Base-by-base conservation (phyloP, 2,329 filamentous ascomycete genomes). In the Beauveria scarabaeidicola region DNA sequence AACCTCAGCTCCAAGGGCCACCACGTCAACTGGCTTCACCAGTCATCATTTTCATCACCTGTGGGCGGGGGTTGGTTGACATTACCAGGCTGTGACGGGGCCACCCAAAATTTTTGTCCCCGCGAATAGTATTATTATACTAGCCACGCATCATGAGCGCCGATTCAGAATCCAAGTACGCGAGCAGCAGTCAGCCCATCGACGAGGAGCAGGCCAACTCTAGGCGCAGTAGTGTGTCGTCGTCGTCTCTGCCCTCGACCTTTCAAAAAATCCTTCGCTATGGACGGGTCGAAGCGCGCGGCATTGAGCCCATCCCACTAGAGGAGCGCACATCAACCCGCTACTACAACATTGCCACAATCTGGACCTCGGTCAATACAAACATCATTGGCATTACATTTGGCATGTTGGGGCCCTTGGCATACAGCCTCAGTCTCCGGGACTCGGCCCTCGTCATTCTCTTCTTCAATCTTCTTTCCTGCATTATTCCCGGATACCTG, bases 401-500 rank as follows among this genome's bases (percentile, higher is more conserved):
- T 65, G 85, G 85, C 61, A 82, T 87, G 78, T 75, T 85, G 1
- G 84, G 83, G 0, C 83, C 83, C 4, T 69, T 78, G 44, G 67
- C 74, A 13, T 84, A 80, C 59, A 80, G 80, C 2, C 73, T 87
- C 17, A 76, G 76, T 53, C 73, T 88, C 19, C 75, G 82, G 48
- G 80, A 85, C 63, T 77, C 78, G 17, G 70, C 81, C 1, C 73
- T 87, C 13, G 73, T 86, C 36, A 86, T 87, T 51, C 68, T 87
- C 50, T 87, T 87, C 73, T 87, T 87, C 69, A 79, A 77, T 11
- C 69, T 87, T 19, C 64, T 86, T 27, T 80, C 79, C 1, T 79
- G 79, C 0, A 61, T 78, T 7, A 73, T 80, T 0, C 80, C 83
- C 0, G 83, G 81, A 3, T 85, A 81, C 64, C 72, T 87, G 27